A percentile compares a stretch with the other conserved stretches of the same genome.
These are phyloP conservation scores for Zoysia japonica DNA, from an alignment of 176 grass and related monocot genomes.

Conservation along the genomic window DNA sequence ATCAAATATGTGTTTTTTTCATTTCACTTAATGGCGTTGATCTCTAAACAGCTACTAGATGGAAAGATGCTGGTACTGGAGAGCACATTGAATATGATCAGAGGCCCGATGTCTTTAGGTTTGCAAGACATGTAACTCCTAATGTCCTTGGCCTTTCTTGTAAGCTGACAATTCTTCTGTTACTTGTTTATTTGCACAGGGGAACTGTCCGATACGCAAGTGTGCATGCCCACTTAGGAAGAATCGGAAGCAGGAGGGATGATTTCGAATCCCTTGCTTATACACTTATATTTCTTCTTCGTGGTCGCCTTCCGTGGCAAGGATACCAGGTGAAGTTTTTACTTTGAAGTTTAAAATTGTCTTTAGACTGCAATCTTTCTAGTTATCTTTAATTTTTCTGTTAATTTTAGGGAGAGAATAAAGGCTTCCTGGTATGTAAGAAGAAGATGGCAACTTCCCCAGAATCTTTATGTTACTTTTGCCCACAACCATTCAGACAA, in stretches of 20 bases:
- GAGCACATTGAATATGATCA: conserved; percentile 80
- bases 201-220: conserved; percentile 95
- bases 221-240: conserved; percentile 85
- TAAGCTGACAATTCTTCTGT: conserved; percentile 27
- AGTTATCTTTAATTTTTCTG: conserved; percentile 21
- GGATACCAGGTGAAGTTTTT: conserved; percentile 76
- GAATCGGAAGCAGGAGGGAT: conserved; percentile 93
- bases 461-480: conserved; percentile 81
- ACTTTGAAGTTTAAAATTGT: conserved; percentile 13
- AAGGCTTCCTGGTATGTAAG: conserved; percentile 96
- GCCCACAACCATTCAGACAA: conserved; percentile 78
- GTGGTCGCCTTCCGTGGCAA: conserved; percentile 91
- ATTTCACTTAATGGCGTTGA: conserved; percentile 9
- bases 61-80: conserved; percentile 72
- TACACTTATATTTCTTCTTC: conserved; percentile 93
- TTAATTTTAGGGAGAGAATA: conserved; percentile 83
- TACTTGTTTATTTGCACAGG: conserved; percentile 44
- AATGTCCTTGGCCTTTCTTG: background rate
- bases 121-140: conserved; percentile 25
- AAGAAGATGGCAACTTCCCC: conserved; percentile 95
- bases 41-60: conserved; percentile 68
- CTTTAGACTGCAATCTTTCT: background rate
- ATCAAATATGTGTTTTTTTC: conserved; percentile 13
- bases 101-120: conserved; percentile 84
- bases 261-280: conserved; percentile 95